Base-by-base conservation (phyloP, 108 stramenopile species). In the Pseudonitzschia pungens region DNA sequence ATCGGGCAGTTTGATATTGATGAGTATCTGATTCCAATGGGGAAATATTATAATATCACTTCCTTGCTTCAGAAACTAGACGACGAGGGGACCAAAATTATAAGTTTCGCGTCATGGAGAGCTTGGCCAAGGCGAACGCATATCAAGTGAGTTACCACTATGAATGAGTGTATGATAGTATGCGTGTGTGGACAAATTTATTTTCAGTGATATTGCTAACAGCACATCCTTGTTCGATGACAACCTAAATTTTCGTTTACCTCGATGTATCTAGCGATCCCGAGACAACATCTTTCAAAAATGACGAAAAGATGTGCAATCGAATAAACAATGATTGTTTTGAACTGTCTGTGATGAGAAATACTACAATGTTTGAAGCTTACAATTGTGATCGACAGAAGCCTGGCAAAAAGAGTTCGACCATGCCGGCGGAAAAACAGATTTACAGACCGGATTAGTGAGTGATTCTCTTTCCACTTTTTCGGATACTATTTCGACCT, bases 371-470 rank as follows among this genome's bases (percentile, higher is more conserved):
- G 52, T 45, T 95, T 29, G 84, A 92, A 73, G 86, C 88, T 0
- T 95, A 95, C 80, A 95, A 95, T 71, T 95, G 94, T 77, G 91
- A 95, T 63, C 73, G 86, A 53, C 87, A 92, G 56, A 66, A 79
- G 67, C 90, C 90, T 26, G 86, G 92, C n/a, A 29, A 76, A 53
- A 90, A 92, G 52, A 71, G 28, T 45, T 45, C 67, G 33, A 76
- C 74, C 24, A 71, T 77, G 70, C 76, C 76, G 6, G 83, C 88
- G 40, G 89, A 90, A 66, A 95, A 93, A 65, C 89, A 90, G 62
- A 70, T 84, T 31, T 84, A 84, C 66, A 55, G 70, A 51, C 43
- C 83, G 12, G 71, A 81, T 64, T 87, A 83, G 45, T 48, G 18
- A 48, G 45, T 48, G 18, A 48, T 48, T 42, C 1, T 18, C 14